phyloP scores from a whole-genome alignment of 257 asterid genomes.

The Avicennia marina region DNA sequence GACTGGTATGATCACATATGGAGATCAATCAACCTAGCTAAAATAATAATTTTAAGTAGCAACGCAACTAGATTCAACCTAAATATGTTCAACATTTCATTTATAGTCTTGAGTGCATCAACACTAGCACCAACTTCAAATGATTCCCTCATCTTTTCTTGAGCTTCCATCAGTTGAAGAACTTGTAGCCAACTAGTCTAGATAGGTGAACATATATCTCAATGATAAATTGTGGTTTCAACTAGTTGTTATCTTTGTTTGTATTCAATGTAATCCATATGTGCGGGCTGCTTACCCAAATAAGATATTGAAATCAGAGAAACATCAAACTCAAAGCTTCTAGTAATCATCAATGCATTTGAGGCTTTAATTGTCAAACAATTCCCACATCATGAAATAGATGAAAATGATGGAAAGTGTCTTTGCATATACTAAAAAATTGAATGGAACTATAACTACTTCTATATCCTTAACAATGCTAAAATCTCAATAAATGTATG shows the following conservation, averaged over 20 bases:
- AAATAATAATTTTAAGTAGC: not conserved
- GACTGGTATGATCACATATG: slow-evolving; percentile 31
- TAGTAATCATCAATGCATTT: slow-evolving; percentile 29
- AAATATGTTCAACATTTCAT: not conserved
- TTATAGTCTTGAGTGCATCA: slow-evolving; percentile 16
- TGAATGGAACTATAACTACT: too few relatives aligned
- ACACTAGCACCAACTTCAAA: slow-evolving; percentile 11
- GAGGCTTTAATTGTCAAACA: slow-evolving; percentile 24
- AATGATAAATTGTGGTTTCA: not conserved
- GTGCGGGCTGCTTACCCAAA: not conserved
- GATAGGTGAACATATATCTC: slow-evolving; percentile 14
- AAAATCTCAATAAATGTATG: too few relatives aligned
- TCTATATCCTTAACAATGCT: too few relatives aligned
- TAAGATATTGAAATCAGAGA: not conserved
- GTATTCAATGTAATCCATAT: not conserved
- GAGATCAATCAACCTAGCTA: not conserved
- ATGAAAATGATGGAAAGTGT: slow-evolving; percentile 35
- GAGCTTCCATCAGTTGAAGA: slow-evolving; percentile 8
- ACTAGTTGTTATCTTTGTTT: not conserved
- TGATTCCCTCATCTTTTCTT: not conserved
- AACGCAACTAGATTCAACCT: too few relatives aligned
- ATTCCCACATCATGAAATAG: slow-evolving; percentile 24
- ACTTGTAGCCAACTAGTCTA: slow-evolving; percentile 8
- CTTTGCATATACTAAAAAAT: too few relatives aligned
- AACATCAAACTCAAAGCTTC: slow-evolving; percentile 8